Evolutionary conservation across 441 rosid species (phyloP).

Genomic region (Gossypium davidsonii): DNA sequence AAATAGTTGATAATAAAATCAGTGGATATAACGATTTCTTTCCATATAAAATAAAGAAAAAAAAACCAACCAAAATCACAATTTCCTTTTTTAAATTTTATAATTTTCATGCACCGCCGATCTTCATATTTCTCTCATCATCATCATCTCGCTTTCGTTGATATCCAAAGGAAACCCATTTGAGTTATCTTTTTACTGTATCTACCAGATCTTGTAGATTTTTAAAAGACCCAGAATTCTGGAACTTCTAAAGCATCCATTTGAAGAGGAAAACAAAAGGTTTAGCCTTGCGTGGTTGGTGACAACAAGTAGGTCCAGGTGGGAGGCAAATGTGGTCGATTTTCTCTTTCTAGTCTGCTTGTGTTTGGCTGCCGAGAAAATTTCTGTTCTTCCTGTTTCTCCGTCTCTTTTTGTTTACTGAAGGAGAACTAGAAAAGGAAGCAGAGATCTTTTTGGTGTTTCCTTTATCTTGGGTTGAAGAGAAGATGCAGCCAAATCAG

Average conservation of each 20-base stretch:
- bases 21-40: conserved; percentile 11
- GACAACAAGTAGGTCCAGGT: conserved; percentile 22
- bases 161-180: background rate
- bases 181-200: background rate
- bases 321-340: conserved; percentile 29
- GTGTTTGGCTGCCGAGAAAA: conserved; percentile 14
- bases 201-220: conserved; percentile 6
- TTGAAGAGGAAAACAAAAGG: background rate
- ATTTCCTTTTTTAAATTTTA: no score
- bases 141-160: background rate
- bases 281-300: background rate
- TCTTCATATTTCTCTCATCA: background rate
- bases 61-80: background rate
- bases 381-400: conserved; percentile 1
- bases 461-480: conserved; percentile 12
- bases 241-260: background rate
- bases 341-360: conserved; percentile 9
- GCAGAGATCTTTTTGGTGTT: conserved; percentile 5
- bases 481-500: conserved; percentile 54
- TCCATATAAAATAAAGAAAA: background rate
- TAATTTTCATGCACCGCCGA: background rate
- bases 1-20: background rate
- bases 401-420: conserved; percentile 4
- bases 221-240: conserved; percentile 14
- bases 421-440: background rate